Conservation (phyloP, 768 basidiomycete species). For the Naematelia encephala region DNA sequence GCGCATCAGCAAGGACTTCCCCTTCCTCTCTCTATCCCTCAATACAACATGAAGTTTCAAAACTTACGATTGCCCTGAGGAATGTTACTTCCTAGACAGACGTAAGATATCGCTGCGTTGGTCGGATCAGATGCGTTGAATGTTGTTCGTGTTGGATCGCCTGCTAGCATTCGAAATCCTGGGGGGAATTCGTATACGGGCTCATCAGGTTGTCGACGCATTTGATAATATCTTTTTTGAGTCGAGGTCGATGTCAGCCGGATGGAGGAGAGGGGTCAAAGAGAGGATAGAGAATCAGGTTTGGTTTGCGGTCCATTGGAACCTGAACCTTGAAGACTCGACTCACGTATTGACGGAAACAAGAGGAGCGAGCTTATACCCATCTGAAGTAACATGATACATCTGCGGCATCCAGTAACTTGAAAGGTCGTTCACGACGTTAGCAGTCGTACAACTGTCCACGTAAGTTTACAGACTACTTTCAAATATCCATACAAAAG, state of each 20-base stretch:
- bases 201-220: slow-evolving; percentile 13
- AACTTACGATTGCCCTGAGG: slow-evolving; percentile 14
- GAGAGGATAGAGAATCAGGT: neutral
- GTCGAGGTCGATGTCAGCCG: too few species aligned
- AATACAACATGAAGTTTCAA: too few species aligned
- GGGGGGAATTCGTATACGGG: slow-evolving; percentile 31
- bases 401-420: slow-evolving; percentile 39
- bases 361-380: slow-evolving; percentile 6
- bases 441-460: slow-evolving; percentile 27
- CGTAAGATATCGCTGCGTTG: slow-evolving; percentile 23
- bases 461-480: too few species aligned
- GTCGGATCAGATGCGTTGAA: slow-evolving; percentile 14
- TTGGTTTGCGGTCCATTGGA: too few species aligned
- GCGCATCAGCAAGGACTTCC: neutral
- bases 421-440: slow-evolving; percentile 23
- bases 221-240: slow-evolving; percentile 14
- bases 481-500: neutral
- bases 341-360: slow-evolving; percentile 10
- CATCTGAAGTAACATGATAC: slow-evolving; percentile 19
- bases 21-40: too few species aligned
- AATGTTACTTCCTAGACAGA: slow-evolving; percentile 19
- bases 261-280: neutral
- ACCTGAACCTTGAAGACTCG: too few species aligned
- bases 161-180: slow-evolving; percentile 38
- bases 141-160: slow-evolving; percentile 21